phyloP scores from a whole-genome alignment of 2,329 filamentous ascomycete genomes.

The Penicillium corylophilum region DNA sequence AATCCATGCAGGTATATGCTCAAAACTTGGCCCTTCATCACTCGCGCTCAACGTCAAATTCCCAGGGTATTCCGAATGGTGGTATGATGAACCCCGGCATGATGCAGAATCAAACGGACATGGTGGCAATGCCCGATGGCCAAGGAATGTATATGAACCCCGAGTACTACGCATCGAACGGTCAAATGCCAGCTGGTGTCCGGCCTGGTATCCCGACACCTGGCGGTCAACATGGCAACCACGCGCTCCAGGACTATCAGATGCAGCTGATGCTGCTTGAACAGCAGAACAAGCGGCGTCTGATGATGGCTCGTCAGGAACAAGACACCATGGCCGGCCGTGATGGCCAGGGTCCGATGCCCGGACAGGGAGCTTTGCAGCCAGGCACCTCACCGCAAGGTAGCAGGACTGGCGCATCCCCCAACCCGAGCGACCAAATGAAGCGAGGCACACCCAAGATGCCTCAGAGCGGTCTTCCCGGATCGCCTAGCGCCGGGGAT shows the following conservation, averaged over 20 bases:
- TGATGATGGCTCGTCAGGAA: slow-evolving; percentile 67
- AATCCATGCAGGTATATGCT: slow-evolving; percentile 84
- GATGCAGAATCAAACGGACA: slow-evolving; percentile 75
- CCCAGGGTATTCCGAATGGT: slow-evolving; percentile 77
- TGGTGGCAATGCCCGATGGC: slow-evolving; percentile 73
- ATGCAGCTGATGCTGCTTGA: slow-evolving; percentile 69
- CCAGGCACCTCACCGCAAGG: slow-evolving; percentile 59
- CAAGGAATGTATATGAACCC: slow-evolving; percentile 45
- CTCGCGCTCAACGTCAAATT: slow-evolving; percentile 71
- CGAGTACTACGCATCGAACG: slow-evolving; percentile 58
- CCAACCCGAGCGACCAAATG: slow-evolving; percentile 63
- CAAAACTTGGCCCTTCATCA: slow-evolving; percentile 81
- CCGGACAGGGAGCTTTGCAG: slow-evolving; percentile 48
- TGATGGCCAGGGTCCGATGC: slow-evolving; percentile 49
- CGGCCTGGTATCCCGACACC: slow-evolving; percentile 41
- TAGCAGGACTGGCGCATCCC: slow-evolving; percentile 58
- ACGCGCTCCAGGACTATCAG: slow-evolving; percentile 68
- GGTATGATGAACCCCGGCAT: slow-evolving; percentile 61
- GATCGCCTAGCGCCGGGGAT: slow-evolving; percentile 58
- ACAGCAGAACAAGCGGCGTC: slow-evolving; percentile 66
- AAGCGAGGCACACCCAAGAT: slow-evolving; percentile 63
- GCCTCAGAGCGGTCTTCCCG: slow-evolving; percentile 55
- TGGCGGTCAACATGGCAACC: slow-evolving; percentile 51
- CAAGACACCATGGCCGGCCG: slow-evolving; percentile 60
- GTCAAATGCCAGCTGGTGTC: slow-evolving; percentile 53